Conservation (phyloP, 1,284 basidiomycete genomes). For the Psilocybe mexicana region DNA sequence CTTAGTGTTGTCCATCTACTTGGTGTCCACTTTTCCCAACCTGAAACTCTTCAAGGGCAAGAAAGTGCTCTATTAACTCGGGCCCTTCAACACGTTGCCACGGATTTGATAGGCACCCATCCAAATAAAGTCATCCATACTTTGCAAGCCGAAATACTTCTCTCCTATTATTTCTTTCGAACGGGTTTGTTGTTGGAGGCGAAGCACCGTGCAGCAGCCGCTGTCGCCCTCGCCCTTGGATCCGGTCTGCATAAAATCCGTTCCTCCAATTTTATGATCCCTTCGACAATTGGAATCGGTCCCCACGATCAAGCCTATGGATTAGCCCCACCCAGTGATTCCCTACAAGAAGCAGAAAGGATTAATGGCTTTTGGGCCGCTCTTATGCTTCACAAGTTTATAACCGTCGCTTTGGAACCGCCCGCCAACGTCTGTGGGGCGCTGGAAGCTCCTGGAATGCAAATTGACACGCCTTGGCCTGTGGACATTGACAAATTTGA, state of each 20-base stretch:
- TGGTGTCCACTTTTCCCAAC: conserved; percentile 45
- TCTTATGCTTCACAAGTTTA: conserved; percentile 51
- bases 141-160: conserved; percentile 57
- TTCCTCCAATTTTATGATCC: conserved; percentile 30
- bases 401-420: conserved; percentile 47
- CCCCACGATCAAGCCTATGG: conserved; percentile 33
- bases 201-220: conserved; percentile 41
- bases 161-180: conserved; percentile 55
- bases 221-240: conserved; percentile 41
- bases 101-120: conserved; percentile 38
- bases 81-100: conserved; percentile 43
- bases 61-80: conserved; percentile 41
- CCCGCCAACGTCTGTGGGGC: conserved; percentile 44
- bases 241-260: conserved; percentile 44
- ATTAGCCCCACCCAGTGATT: conserved; percentile 32
- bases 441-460: conserved; percentile 45
- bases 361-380: conserved; percentile 62
- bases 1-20: conserved; percentile 50
- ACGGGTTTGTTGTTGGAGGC: conserved; percentile 46
- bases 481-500: conserved; percentile 46
- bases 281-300: conserved; percentile 33
- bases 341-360: conserved; percentile 56
- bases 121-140: conserved; percentile 49
- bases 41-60: conserved; percentile 36
- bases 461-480: conserved; percentile 63